phyloP scores from a whole-genome alignment of 495 filamentous ascomycete species.

The Penicillium crystallinum region DNA sequence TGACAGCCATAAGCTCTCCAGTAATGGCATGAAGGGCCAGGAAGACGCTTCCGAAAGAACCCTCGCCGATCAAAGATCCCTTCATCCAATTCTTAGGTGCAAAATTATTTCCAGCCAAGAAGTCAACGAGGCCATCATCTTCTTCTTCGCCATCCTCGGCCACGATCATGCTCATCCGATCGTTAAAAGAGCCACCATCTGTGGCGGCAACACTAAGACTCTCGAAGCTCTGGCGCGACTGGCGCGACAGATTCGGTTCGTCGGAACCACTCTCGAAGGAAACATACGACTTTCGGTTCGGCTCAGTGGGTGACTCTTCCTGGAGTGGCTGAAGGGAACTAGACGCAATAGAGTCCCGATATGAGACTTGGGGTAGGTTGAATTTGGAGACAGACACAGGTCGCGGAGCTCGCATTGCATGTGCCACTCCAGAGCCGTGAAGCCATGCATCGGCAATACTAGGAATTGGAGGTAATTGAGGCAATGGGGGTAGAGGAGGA shows the following conservation, averaged over 20 bases:
- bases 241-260: constrained; percentile 60
- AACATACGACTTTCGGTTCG: constrained; percentile 92
- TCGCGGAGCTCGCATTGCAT: constrained; percentile 42
- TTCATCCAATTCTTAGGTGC: constrained; percentile 99
- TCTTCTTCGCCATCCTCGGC: constrained; percentile 81
- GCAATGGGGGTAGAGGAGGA: constrained; percentile 24
- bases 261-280: constrained; percentile 86
- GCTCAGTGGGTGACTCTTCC: constrained; percentile 86
- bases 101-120: constrained; percentile 88
- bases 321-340: constrained; percentile 83
- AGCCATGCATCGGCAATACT: constrained; percentile 94
- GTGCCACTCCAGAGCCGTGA: constrained; percentile 48
- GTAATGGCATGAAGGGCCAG: constrained; percentile 95
- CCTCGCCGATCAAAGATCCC: constrained; percentile 92
- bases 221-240: constrained; percentile 70
- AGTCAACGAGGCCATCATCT: constrained; percentile 71
- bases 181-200: constrained; percentile 61
- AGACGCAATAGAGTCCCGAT: constrained; percentile 81
- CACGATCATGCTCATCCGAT: constrained; percentile 56
- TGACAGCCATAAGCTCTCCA: constrained; percentile 95
- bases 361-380: constrained; percentile 53
- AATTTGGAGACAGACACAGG: constrained; percentile 61
- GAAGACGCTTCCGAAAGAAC: constrained; percentile 95
- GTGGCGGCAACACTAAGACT: constrained; percentile 64
- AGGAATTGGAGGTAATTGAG: constrained; percentile 79